phyloP scores from a whole-genome alignment of 2,329 filamentous ascomycete species.

The Grosmannia huntii region DNA sequence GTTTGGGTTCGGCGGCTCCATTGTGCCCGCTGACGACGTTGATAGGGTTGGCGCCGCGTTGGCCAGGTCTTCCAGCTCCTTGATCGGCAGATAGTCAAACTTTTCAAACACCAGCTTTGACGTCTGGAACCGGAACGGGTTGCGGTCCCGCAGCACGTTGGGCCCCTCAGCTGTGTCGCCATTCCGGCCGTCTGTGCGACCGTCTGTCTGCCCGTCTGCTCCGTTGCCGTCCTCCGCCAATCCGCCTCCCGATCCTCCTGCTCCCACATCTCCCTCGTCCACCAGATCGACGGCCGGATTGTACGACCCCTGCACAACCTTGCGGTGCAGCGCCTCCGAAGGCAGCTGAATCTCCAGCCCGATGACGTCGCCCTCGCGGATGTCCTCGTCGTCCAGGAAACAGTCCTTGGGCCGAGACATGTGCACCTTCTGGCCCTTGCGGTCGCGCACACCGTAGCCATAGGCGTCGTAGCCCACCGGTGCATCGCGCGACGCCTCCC shows the following conservation, averaged over 20 bases:
- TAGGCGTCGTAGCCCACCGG: slow-evolving; percentile 84
- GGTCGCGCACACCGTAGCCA: slow-evolving; percentile 85
- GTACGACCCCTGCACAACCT: slow-evolving; percentile 76
- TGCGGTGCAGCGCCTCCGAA: slow-evolving; percentile 71
- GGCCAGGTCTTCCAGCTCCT: slow-evolving; percentile 77
- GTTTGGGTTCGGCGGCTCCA: slow-evolving; percentile 53
- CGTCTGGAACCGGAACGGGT: slow-evolving; percentile 86
- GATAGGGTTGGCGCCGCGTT: slow-evolving; percentile 47
- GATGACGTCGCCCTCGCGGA: slow-evolving; percentile 84
- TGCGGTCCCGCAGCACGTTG: slow-evolving; percentile 88
- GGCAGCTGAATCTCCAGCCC: slow-evolving; percentile 87
- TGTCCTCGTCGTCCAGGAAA: slow-evolving; percentile 63
- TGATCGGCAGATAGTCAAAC: slow-evolving; percentile 76
- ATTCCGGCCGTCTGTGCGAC: not conserved
- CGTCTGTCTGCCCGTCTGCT: not conserved
- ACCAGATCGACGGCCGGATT: slow-evolving; percentile 68
- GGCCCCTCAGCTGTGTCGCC: slow-evolving; percentile 31
- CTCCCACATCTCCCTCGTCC: slow-evolving; percentile 34
- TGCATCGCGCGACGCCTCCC: slow-evolving; percentile 70
- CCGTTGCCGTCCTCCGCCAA: slow-evolving; percentile 21
- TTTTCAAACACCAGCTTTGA: slow-evolving; percentile 82
- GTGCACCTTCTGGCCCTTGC: slow-evolving; percentile 81
- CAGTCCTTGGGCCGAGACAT: slow-evolving; percentile 90
- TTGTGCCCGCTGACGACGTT: slow-evolving; percentile 12
- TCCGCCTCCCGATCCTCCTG: slow-evolving; percentile 17